Evolutionary conservation across 1,284 basidiomycete species (phyloP).

Genomic region (Ganoderma lingzhi): DNA sequence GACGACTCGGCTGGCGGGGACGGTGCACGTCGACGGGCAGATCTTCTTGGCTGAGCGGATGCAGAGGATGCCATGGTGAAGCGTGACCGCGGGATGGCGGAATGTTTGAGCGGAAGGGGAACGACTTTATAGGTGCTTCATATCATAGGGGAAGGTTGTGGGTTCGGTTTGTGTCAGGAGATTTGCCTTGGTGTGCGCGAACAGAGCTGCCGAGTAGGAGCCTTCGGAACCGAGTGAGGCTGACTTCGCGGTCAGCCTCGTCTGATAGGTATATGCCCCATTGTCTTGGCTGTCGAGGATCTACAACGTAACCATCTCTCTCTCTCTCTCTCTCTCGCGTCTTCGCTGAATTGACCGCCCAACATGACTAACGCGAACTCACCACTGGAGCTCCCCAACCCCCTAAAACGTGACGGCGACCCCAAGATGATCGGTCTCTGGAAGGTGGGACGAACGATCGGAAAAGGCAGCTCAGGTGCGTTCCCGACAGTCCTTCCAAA

Average conservation of each 20-base stretch:
- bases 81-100: background rate
- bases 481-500: conserved; percentile 11
- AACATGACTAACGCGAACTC: conserved; percentile 22
- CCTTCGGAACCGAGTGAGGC: conserved; percentile 1
- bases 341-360: conserved; percentile 4
- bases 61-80: background rate
- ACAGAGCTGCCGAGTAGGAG: background rate
- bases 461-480: conserved; percentile 89
- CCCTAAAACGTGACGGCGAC: conserved; percentile 52
- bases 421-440: conserved; percentile 90
- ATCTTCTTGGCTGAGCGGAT: background rate
- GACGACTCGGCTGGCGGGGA: background rate
- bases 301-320: background rate
- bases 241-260: conserved; percentile 6
- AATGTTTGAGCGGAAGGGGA: background rate
- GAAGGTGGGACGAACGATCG: conserved; percentile 94
- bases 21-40: background rate
- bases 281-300: background rate
- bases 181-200: background rate
- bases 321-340: background rate
- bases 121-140: background rate
- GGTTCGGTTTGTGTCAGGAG: background rate
- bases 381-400: conserved; percentile 18
- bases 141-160: background rate
- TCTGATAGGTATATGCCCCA: background rate